Base-by-base conservation (phyloP, 306 rosid species). In the Purshia tridentata region DNA sequence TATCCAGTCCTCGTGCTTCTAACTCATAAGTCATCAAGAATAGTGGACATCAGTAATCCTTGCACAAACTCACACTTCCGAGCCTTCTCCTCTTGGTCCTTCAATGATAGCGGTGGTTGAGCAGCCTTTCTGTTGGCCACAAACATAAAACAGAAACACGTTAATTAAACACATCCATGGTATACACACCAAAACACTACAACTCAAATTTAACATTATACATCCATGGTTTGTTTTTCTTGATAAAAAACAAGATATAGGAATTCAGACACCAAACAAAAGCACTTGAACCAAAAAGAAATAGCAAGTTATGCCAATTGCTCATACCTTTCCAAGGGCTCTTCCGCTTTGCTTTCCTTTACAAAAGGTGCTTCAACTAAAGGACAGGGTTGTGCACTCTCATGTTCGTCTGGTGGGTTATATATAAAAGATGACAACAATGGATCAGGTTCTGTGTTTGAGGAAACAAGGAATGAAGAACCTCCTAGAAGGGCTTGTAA, bases 401-500 rank as follows among this genome's bases (percentile, higher is more conserved):
- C 65, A 65, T 84, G 72, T 74, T 85, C 90, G 77, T 85, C 83
- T 48, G 72, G 76, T 9, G 90, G 86, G 81, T 84, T 88, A 83
- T 82, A 89, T 41, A 92, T 91, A 79, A 94, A 94, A 16, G 97
- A 91, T 42, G 89, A 85, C 80, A 94, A 65, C 85, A 94, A 64
- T 58, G 91, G 91, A 85, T 94, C 98, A 6, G 98, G 87, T 70
- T 86, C 98, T 2, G 92, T 65, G 64, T 81, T 86, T 46, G 89
- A 79, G 35, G 95, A 71, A 58, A 85, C 61, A 12, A 73, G 15
- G 76, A 63, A 81, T 12, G 87, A 86, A 68, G 98, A 89, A 72
- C 95, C 96, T 61, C 92, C 92, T 20, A 91, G 84, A 77, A 91
- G 95, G 67, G 97, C 77, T 74, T 85, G 96, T 72, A 86, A 72